Base-by-base conservation (phyloP, 2,329 filamentous ascomycete genomes). In the Arthrobotrys musiformis region DNA sequence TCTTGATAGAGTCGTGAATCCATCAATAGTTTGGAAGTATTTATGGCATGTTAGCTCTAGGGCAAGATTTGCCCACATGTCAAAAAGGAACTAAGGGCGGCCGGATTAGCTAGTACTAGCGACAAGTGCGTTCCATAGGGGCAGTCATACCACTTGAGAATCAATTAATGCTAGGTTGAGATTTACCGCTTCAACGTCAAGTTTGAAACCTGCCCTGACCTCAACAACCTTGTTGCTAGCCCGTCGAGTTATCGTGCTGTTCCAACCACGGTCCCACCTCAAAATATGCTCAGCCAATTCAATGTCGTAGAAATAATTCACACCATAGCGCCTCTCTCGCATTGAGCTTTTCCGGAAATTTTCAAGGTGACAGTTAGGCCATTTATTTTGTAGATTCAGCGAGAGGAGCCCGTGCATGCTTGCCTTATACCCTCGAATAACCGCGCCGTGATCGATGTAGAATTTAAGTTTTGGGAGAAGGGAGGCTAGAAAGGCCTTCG, bases 161-260 rank as follows among this genome's bases (percentile, higher is more conserved):
- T 98, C 93, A 35, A 99, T 93, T 35, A 97, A 86, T 24, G 94
- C 97, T 63, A 99, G 83, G 83, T 99, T 98, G 78, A 91, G 86
- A 83, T 99, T 99, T 46, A 94, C 95, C 77, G 90, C 90, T 81
- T 90, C 89, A 84, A 99, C 91, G 82, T 99, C 95, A 58, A 89
- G 88, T 78, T 88, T 88, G 84, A 97, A 97, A 0, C 94, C 94
- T 81, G 91, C 52, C 28, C 79, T 77, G 50, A 79, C 78, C 88
- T 68, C 89, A 87, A 80, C 85, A 87, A 79, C 85, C 86, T 91
- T 91, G 67, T 85, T 85, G 94, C 95, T 99, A 37, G 90, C 90
- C 66, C 78, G 76, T 46, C 80, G 76, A 88, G 67, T 89, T 87
- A 79, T 85, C 87, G 79, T 85, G 86, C 91, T 91, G 64, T 85